phyloP scores from a whole-genome alignment of 305 asterid genomes.

The Fraxinus latifolia region DNA sequence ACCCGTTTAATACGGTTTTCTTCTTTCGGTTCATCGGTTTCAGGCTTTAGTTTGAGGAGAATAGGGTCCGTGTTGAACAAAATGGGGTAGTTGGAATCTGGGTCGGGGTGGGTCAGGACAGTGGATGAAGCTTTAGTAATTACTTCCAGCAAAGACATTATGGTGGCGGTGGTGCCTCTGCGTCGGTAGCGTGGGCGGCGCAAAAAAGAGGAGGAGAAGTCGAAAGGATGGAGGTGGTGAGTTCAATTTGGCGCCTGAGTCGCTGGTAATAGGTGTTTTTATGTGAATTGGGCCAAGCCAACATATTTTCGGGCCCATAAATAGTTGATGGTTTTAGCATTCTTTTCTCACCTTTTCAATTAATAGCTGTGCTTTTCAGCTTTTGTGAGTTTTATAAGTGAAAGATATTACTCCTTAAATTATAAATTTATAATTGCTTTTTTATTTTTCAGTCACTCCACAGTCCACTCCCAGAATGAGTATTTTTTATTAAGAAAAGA shows the following conservation, averaged over 20 bases:
- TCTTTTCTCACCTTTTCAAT: background rate
- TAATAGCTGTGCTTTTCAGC: background rate
- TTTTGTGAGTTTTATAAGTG: background rate
- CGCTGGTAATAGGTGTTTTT: background rate
- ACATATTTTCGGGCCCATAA: background rate
- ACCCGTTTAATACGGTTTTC: slow-evolving; percentile 33
- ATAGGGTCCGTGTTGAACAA: slow-evolving; percentile 57
- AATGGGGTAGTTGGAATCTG: slow-evolving; percentile 50
- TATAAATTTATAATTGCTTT: no score
- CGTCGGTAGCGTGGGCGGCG: background rate
- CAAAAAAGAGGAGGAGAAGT: background rate
- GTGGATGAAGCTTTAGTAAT: slow-evolving; percentile 60
- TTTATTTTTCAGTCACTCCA: background rate
- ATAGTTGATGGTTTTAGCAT: background rate
- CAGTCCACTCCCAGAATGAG: background rate
- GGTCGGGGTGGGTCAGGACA: slow-evolving; percentile 21
- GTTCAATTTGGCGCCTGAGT: background rate
- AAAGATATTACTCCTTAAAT: background rate
- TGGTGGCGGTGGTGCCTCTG: background rate
- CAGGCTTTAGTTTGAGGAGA: slow-evolving; percentile 46
- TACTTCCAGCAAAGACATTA: slow-evolving; percentile 69
- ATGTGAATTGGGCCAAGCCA: background rate
- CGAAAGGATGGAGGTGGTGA: background rate
- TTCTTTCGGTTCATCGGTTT: slow-evolving; percentile 29
- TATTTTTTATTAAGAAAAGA: no score